Conservation (phyloP, 192 early-diverging fungal species). For the Backusella luteola region DNA sequence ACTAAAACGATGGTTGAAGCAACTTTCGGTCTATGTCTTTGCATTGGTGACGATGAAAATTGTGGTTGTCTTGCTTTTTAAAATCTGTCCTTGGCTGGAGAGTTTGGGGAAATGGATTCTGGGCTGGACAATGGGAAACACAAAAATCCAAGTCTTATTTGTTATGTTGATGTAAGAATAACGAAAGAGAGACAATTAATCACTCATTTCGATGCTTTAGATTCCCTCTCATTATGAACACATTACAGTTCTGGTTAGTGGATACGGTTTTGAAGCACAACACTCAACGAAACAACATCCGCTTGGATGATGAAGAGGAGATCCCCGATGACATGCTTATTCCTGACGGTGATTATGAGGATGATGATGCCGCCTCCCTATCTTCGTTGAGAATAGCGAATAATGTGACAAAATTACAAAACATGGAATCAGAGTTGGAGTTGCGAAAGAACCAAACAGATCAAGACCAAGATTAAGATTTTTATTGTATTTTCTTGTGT, state of each 20-base stretch:
- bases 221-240: slow-evolving; percentile 80
- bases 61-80: slow-evolving; percentile 61
- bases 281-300: background rate
- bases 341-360: background rate
- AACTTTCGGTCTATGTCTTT: slow-evolving; percentile 60
- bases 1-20: slow-evolving; percentile 59
- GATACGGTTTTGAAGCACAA: slow-evolving; percentile 68
- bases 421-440: slow-evolving; percentile 3
- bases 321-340: background rate
- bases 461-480: background rate
- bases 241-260: slow-evolving; percentile 72
- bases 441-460: background rate
- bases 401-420: background rate
- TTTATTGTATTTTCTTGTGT: background rate
- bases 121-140: slow-evolving; percentile 54
- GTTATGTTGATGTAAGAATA: slow-evolving; percentile 65
- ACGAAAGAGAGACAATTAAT: too few relatives aligned
- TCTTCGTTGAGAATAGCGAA: background rate
- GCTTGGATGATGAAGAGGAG: background rate
- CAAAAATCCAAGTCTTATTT: slow-evolving; percentile 69
- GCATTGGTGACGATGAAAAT: slow-evolving; percentile 72
- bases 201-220: background rate
- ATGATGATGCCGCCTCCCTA: background rate
- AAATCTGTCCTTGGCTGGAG: slow-evolving; percentile 63
- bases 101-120: slow-evolving; percentile 64